A percentile compares a stretch with the other conserved stretches of the same genome.
Conservation (phyloP, 208 protist genomes). For the Trypanosoma melophagium region DNA sequence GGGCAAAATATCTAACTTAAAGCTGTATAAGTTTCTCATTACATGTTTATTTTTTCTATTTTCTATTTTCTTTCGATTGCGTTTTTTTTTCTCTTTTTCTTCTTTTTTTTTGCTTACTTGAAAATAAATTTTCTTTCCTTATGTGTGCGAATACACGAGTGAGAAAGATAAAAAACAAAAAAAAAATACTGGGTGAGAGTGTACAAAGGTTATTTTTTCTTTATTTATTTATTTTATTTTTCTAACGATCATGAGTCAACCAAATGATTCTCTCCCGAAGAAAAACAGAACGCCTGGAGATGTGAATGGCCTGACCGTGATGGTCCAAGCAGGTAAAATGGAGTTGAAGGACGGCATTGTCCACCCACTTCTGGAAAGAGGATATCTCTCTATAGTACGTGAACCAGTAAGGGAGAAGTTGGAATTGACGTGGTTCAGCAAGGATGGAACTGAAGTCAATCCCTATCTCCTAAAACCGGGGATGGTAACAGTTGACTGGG, state of each 20-base stretch:
- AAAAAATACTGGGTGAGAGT: background rate
- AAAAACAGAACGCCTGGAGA: too few species aligned
- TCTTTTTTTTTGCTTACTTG: constrained; percentile 23
- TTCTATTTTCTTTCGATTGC: background rate
- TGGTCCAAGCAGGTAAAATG: constrained; percentile 18
- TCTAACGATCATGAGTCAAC: too few species aligned
- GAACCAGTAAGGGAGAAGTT: constrained; percentile 3
- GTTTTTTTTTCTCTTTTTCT: constrained; percentile 2
- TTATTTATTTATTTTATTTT: too few species aligned
- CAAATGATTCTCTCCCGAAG: too few species aligned
- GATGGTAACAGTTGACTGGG: constrained; percentile 23
- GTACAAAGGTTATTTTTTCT: too few species aligned
- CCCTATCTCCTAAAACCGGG: constrained; percentile 10
- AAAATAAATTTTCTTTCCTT: constrained; percentile 15
- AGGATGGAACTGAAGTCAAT: constrained; percentile 17
- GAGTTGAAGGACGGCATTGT: constrained; percentile 21
- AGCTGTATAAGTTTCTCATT: background rate
- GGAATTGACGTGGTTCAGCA: constrained; percentile 10
- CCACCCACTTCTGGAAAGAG: constrained; percentile 5
- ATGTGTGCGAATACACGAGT: background rate
- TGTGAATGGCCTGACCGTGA: background rate
- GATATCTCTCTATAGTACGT: constrained; percentile 22
- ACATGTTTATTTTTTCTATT: constrained; percentile 13
- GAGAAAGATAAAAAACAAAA: background rate
- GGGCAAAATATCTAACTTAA: too few species aligned